Evolutionary conservation across 768 basidiomycete species (phyloP), one percentile per base, ranked within the genome.

Genomic region (Termitomyces sp.): DNA sequence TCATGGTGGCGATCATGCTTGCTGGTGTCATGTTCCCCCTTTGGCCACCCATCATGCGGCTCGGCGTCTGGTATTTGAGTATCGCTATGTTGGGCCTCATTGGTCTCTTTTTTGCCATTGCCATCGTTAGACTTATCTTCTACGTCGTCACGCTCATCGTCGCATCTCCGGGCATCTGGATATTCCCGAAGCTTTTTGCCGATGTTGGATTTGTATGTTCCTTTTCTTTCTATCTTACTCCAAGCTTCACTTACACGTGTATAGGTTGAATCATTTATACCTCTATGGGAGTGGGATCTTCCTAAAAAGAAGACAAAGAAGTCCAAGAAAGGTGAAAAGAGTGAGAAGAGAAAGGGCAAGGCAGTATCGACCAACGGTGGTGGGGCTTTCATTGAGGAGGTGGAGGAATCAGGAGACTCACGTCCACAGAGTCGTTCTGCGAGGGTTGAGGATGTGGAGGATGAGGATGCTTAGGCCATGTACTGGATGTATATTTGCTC

Each of bases 11-110:
- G 41, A 78, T 98, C 68, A 93, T 98, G 79, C 87, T 99, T 42
- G 95, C 90, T 5, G 95, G 92, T 2, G 95, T 98, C 67, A 97
- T 99, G 95, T 99, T 97, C 84, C 97, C 97, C 4, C 81, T 99
- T 16, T 99, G 97, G 97, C 97, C 97, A 2, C 84, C 89, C 48
- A 86, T 85, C 65, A 84, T 99, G 82, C 83, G 96, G 14, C 76
- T 95, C 31, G 95, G 96, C 35, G 96, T 95, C 56, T 98, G 91
- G 89, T 99, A 99, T 72, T 77, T 99, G 62, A 90, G 88, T 63
- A 87, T 98, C 57, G 89, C 75, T 45, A 87, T 95, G 74, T 80
- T 99, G 41, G 91, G 90, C 31, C 78, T 98, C 61, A 83, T 98
- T 56, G 95, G 85, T 34, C 75, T 92, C 56, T 95, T 99, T 77